Percentiles rank a stretch among this genome's conserved stretches.
Conservation (phyloP, 225 moss, liverwort and hornwort species). For the Thuidium tamariscinum region DNA sequence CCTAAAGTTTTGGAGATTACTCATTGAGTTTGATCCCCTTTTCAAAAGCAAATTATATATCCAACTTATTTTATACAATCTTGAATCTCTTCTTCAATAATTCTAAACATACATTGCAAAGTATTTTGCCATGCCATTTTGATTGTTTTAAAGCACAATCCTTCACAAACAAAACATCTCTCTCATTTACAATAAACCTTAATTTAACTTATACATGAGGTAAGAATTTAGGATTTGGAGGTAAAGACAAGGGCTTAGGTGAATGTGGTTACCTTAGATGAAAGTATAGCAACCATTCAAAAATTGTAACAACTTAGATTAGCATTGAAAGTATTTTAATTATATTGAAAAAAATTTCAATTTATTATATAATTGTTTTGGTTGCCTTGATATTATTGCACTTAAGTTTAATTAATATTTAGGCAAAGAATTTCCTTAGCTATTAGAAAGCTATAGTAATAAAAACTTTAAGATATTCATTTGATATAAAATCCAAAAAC, state of each 20-base stretch:
- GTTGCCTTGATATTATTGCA: not conserved
- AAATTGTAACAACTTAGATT: not conserved
- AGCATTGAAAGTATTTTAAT: not conserved
- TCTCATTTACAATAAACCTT: fast-evolving
- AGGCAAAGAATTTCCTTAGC: fast-evolving
- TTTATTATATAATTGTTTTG: not conserved
- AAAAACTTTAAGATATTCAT: not conserved
- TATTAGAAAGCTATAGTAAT: fast-evolving
- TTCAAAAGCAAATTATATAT: too few species aligned
- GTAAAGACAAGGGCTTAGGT: fast-evolving
- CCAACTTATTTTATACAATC: not conserved
- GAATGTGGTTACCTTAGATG: fast-evolving
- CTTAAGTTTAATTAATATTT: not conserved
- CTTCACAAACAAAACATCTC: not conserved
- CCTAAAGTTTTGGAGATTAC: not conserved
- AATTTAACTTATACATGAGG: fast-evolving
- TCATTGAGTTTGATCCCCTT: not conserved
- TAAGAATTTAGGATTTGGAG: not conserved
- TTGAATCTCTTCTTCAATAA: not conserved
- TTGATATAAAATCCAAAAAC: too few species aligned
- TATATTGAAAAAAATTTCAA: fast-evolving
- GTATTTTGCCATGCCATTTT: not conserved
- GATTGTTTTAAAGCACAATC: not conserved
- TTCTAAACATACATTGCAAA: not conserved
- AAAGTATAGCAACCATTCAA: not conserved